Percentiles rank a stretch among this genome's conserved stretches.
These are phyloP conservation scores for Chaetoscypha palmicola DNA, from an alignment of 2,329 filamentous ascomycete genomes.

Conservation along the genomic window DNA sequence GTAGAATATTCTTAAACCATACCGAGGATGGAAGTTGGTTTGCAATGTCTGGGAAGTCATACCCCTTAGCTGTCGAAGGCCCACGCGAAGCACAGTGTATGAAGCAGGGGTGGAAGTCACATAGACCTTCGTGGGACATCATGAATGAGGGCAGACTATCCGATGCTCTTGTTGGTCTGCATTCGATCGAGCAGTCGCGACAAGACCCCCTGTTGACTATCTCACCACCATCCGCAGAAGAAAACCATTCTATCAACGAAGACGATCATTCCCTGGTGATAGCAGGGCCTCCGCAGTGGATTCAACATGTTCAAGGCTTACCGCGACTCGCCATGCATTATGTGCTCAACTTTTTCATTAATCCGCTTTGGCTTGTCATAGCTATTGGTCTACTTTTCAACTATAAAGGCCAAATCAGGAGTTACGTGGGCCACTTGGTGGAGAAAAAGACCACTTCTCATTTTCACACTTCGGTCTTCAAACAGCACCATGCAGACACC, in stretches of 20 bases:
- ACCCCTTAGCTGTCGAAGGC: slow-evolving; percentile 76
- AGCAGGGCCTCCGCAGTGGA: slow-evolving; percentile 36
- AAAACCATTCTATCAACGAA: slow-evolving; percentile 24
- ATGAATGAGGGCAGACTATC: slow-evolving; percentile 41
- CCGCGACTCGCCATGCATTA: slow-evolving; percentile 44
- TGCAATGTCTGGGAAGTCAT: slow-evolving; percentile 78
- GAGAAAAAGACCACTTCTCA: slow-evolving; percentile 21
- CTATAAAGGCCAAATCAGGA: slow-evolving; percentile 19
- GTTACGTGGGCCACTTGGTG: slow-evolving; percentile 29
- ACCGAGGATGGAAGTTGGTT: slow-evolving; percentile 89
- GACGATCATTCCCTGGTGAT: slow-evolving; percentile 22
- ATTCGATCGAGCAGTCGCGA: slow-evolving; percentile 48
- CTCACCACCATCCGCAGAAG: slow-evolving; percentile 30
- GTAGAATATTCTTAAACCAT: slow-evolving; percentile 76
- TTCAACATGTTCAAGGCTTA: slow-evolving; percentile 44
- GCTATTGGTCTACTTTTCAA: slow-evolving; percentile 20
- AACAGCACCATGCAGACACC: not conserved
- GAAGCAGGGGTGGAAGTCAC: slow-evolving; percentile 45
- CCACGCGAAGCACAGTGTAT: slow-evolving; percentile 45
- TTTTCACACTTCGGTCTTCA: slow-evolving; percentile 14
- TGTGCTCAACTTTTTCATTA: slow-evolving; percentile 48
- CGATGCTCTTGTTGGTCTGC: slow-evolving; percentile 63
- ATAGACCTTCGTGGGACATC: slow-evolving; percentile 29
- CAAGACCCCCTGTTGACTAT: slow-evolving; percentile 40
- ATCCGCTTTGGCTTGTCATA: slow-evolving; percentile 39